These are phyloP conservation scores for Chlorophyllum brunneum DNA, from an alignment of 768 basidiomycete genomes.

Conservation along the genomic window DNA sequence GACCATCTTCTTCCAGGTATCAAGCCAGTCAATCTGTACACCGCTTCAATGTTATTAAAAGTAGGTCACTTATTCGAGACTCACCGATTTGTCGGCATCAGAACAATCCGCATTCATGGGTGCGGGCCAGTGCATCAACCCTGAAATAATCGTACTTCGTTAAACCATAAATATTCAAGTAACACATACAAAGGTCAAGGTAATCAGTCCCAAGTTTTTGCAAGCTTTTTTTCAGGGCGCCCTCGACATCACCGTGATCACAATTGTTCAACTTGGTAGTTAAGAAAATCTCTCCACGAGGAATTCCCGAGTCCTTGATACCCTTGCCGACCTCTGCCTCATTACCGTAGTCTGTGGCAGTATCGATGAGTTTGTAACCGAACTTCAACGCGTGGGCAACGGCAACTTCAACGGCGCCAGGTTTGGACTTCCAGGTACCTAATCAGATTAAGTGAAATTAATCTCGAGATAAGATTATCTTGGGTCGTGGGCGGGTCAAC, in stretches of 20 bases:
- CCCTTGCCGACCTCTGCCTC: slow-evolving; percentile 82
- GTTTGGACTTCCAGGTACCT: slow-evolving; percentile 79
- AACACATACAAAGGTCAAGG: slow-evolving; percentile 66
- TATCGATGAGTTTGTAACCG: slow-evolving; percentile 76
- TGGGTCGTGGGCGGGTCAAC: neutral
- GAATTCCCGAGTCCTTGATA: slow-evolving; percentile 70
- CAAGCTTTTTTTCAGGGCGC: slow-evolving; percentile 69
- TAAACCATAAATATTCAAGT: neutral
- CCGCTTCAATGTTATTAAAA: neutral
- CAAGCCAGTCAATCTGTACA: slow-evolving; percentile 51
- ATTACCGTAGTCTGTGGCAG: slow-evolving; percentile 67
- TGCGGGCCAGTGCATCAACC: slow-evolving; percentile 83
- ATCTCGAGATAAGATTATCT: neutral
- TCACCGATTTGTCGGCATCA: slow-evolving; percentile 42
- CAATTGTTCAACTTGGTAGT: slow-evolving; percentile 70
- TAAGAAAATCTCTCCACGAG: slow-evolving; percentile 72
- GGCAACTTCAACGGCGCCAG: slow-evolving; percentile 69
- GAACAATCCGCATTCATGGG: slow-evolving; percentile 57
- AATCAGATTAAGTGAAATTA: neutral
- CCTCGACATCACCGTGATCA: slow-evolving; percentile 54
- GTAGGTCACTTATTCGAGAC: slow-evolving; percentile 1
- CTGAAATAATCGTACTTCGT: slow-evolving; percentile 24
- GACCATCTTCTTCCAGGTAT: slow-evolving; percentile 82
- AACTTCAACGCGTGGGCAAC: slow-evolving; percentile 69
- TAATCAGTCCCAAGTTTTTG: slow-evolving; percentile 67